These are phyloP conservation scores for Aspergillus egyptiacus DNA, from an alignment of 495 filamentous ascomycete genomes.

Conservation along the genomic window DNA sequence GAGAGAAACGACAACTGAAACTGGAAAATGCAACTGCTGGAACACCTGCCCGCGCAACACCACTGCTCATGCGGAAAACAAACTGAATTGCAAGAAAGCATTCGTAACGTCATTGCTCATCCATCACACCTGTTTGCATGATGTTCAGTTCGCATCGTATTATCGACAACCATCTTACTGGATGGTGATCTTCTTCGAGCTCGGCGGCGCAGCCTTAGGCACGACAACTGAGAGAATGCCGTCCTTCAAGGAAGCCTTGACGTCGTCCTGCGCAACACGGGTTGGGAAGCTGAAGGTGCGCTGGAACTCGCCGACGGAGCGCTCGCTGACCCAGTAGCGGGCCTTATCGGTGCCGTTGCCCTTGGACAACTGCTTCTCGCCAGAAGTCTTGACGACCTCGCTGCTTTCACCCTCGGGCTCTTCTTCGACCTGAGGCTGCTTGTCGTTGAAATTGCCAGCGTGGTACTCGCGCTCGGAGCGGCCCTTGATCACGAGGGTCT, in stretches of 20 bases:
- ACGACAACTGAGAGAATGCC: constrained; percentile 70
- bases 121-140: no score
- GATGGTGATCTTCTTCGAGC: constrained; percentile 53
- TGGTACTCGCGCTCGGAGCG: constrained; percentile 44
- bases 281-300: constrained; percentile 76
- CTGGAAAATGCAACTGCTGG: no score
- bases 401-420: constrained; percentile 18
- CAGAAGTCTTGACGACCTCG: constrained; percentile 7
- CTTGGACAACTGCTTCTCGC: constrained; percentile 14
- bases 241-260: constrained; percentile 72
- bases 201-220: constrained; percentile 65
- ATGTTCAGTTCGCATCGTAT: no score
- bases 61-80: background rate
- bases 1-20: no score
- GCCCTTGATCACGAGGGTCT: constrained; percentile 74
- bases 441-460: constrained; percentile 43
- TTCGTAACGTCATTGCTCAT: constrained; percentile 5
- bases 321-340: constrained; percentile 82
- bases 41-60: no score
- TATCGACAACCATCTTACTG: constrained; percentile 47
- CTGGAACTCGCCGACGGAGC: constrained; percentile 75
- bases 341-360: constrained; percentile 26
- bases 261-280: constrained; percentile 69
- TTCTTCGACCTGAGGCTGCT: background rate
- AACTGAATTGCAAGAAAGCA: no score